phyloP scores from a whole-genome alignment of 352 stramenopile genomes.

The Globisporangium viniferum region DNA sequence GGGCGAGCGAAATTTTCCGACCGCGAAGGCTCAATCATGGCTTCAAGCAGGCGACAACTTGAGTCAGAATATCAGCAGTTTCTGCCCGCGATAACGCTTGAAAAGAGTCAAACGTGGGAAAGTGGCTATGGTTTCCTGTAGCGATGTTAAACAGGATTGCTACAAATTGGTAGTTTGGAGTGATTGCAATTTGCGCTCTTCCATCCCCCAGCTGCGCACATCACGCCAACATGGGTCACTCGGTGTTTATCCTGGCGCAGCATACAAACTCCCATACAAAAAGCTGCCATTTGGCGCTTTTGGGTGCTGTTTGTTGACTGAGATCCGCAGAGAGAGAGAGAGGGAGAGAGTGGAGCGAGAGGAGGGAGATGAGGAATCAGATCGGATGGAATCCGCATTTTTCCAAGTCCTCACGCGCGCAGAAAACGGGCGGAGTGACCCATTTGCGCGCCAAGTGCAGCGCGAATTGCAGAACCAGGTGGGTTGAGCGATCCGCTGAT shows the following conservation, averaged over 20 bases:
- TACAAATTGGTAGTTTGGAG: neutral
- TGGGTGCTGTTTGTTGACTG: neutral
- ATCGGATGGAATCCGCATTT: neutral
- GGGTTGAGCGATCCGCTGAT: neutral
- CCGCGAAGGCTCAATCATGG: neutral
- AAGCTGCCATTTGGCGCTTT: neutral
- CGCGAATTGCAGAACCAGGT: slow-evolving; percentile 2
- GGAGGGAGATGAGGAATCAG: slow-evolving; percentile 13
- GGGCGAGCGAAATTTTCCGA: neutral
- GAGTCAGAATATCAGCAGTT: neutral
- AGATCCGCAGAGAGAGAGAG: slow-evolving; percentile 4
- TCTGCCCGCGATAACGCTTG: neutral
- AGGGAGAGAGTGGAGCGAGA: slow-evolving; percentile 1
- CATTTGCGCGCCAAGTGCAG: neutral
- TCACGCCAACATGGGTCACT: neutral
- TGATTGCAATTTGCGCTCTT: neutral
- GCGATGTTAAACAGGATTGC: neutral
- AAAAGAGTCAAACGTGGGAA: neutral
- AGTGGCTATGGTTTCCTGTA: neutral
- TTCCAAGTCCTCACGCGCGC: neutral
- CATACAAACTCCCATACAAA: neutral
- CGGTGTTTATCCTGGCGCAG: neutral
- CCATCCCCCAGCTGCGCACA: neutral
- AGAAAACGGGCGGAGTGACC: neutral
- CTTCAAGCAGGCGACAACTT: neutral